Evolutionary conservation across 176 grass and related monocot species (phyloP), one percentile per base, ranked within the genome.

Genomic region (Oryza australiensis): DNA sequence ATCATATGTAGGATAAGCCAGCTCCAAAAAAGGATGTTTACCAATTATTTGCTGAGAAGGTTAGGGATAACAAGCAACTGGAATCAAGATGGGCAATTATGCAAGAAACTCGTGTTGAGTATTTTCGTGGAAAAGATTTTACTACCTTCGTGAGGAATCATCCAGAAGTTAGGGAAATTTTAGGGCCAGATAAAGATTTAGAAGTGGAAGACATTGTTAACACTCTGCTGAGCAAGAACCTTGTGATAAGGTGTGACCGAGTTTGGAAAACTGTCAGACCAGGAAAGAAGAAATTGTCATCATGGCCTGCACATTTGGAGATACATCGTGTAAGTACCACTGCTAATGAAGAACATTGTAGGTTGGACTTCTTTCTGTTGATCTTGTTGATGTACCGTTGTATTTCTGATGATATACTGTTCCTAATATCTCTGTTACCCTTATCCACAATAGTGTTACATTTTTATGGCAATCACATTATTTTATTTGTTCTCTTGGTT

Each of bases 41-140:
- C 79, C 91, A 95, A 62, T 70, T 95, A 59, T 98, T 98, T 48
- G 93, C 96, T 28, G 96, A 98, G 84, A 98, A 95, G 89, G 96
- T 98, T 81, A 93, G 96, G 85, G 96, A 99, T 86, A 99, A 99
- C 77, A 99, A 94, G 72, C 93, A 99, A 29, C 87, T 99, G 43
- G 89, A 92, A 84, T 99, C 96, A 5, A 89, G 96, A 89, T 99
- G 96, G 96, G 96, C 96, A 73, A 93, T 99, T 45, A 90, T 99
- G 91, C 96, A 94, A 95, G 96, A 99, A 91, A 98, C 96, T 40
- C 90, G 96, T 62, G 93, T 95, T 12, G 96, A 99, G 85, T 99
- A 99, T 89, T 99, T 99, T 46, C 92, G 96, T 78, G 96, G 93
- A 66, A 99, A 99, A 87, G 96, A 99, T 86, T 91, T 99, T 63